A percentile compares a stretch with the other conserved stretches of the same genome.
Evolutionary conservation across 768 basidiomycete genomes (phyloP).

Genomic region (Hydnum rufescens): DNA sequence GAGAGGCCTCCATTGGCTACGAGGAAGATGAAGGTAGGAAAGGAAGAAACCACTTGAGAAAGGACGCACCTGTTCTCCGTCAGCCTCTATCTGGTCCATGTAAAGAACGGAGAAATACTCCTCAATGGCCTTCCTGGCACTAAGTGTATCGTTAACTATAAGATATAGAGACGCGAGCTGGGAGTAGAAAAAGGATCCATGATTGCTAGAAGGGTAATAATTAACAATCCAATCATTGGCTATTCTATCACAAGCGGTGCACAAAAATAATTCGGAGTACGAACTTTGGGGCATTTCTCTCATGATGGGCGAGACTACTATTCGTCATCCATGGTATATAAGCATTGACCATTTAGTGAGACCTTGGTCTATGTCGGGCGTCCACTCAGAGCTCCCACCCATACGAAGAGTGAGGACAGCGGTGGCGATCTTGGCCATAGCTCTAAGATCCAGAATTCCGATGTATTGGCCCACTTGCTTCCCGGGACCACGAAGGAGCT

Average conservation of each 20-base stretch:
- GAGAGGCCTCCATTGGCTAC: constrained; percentile 14
- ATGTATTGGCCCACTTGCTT: constrained; percentile 12
- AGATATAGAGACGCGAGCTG: constrained; percentile 15
- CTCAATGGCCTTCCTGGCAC: constrained; percentile 12
- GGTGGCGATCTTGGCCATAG: constrained; percentile 11
- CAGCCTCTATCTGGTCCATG: constrained; percentile 14
- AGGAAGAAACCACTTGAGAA: background rate
- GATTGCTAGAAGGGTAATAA: constrained; percentile 12
- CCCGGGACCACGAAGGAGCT: constrained; percentile 22
- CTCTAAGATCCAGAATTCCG: constrained; percentile 16
- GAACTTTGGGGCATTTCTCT: constrained; percentile 9
- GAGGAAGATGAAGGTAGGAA: background rate
- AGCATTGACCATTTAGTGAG: constrained; percentile 12
- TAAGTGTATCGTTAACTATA: constrained; percentile 12
- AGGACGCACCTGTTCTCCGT: constrained; percentile 14
- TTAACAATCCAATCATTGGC: background rate
- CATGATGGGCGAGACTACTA: constrained; percentile 6
- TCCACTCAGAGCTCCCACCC: constrained; percentile 11
- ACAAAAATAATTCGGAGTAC: constrained; percentile 5
- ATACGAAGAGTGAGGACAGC: constrained; percentile 13
- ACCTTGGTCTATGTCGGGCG: constrained; percentile 11
- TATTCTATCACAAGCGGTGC: too few species aligned
- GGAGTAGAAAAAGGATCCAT: constrained; percentile 16
- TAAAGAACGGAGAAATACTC: constrained; percentile 14
- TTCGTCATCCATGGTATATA: constrained; percentile 14